phyloP scores from a whole-genome alignment of 805 yeast genomes.

The Saturnispora gosingensis region DNA sequence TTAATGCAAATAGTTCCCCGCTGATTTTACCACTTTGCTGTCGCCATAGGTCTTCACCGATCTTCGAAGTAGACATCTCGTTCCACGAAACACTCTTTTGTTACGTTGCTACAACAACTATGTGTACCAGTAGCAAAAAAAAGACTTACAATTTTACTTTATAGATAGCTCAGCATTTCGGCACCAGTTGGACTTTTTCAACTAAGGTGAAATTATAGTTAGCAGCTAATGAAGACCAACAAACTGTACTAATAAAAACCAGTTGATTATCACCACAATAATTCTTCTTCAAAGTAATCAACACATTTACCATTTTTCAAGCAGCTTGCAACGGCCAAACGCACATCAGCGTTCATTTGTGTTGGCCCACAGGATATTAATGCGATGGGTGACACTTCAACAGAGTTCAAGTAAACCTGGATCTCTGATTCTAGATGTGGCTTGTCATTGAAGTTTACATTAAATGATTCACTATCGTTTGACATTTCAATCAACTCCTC shows the following conservation, averaged over 20 bases:
- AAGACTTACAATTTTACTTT: background rate
- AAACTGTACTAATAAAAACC: too few relatives aligned
- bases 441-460: conserved; percentile 18
- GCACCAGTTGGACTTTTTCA: background rate
- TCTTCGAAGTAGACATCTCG: conserved; percentile 17
- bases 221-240: too few relatives aligned
- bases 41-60: conserved; percentile 91
- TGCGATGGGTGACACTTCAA: conserved; percentile 19
- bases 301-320: conserved; percentile 21
- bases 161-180: background rate
- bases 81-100: background rate
- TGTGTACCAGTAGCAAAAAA: background rate
- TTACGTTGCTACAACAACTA: background rate
- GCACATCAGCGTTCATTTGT: conserved; percentile 26
- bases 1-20: conserved; percentile 86
- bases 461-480: conserved; percentile 14
- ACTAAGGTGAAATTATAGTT: too few relatives aligned
- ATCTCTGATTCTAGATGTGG: conserved; percentile 21
- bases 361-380: conserved; percentile 32
- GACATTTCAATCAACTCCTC: conserved; percentile 4
- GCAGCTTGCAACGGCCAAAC: conserved; percentile 25
- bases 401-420: conserved; percentile 11
- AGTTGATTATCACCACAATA: conserved; percentile 23
- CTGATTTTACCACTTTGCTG: conserved; percentile 80
- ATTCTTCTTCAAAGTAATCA: conserved; percentile 32